These are phyloP conservation scores for Wallacemonas rigidus DNA, from an alignment of 208 protist genomes.

Conservation along the genomic window DNA sequence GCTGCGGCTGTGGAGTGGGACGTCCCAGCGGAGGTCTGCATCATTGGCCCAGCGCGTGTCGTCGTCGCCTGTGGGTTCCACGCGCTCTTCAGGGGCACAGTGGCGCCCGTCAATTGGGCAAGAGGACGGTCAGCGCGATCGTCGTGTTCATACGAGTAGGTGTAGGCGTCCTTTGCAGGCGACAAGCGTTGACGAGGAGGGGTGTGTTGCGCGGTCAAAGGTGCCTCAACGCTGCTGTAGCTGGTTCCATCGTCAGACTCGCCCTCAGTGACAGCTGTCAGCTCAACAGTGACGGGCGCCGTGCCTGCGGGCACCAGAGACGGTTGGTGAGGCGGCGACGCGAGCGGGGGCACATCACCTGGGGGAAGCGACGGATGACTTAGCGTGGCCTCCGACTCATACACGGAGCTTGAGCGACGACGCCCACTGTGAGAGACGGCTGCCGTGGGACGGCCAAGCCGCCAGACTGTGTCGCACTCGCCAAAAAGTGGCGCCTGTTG, in stretches of 20 bases:
- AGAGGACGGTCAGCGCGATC: too few relatives aligned
- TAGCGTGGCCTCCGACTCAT: constrained; percentile 14
- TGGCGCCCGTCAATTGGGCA: not conserved
- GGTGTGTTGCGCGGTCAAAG: constrained; percentile 6
- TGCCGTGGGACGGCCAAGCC: not conserved
- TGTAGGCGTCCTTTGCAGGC: constrained; percentile 2
- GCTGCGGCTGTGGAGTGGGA: not conserved
- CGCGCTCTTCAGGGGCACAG: not conserved
- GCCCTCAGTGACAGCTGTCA: not conserved
- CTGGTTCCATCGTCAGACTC: constrained; percentile 2
- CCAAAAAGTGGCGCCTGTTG: not conserved
- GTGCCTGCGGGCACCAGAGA: not conserved
- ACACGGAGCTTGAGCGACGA: not conserved
- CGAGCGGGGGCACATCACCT: too few relatives aligned
- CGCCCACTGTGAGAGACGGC: not conserved
- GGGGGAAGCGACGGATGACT: not conserved
- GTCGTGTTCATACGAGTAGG: too few relatives aligned
- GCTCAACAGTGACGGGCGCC: not conserved
- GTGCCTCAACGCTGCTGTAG: not conserved
- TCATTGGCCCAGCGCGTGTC: too few relatives aligned
- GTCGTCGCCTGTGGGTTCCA: not conserved
- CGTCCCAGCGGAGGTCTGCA: not conserved
- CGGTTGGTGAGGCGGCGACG: too few relatives aligned
- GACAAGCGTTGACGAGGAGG: constrained; percentile 10
- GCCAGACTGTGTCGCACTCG: not conserved